A percentile compares a stretch with the other conserved stretches of the same genome.
phyloP scores from a whole-genome alignment of 2,329 filamentous ascomycete species.

The Microsporum canis region DNA sequence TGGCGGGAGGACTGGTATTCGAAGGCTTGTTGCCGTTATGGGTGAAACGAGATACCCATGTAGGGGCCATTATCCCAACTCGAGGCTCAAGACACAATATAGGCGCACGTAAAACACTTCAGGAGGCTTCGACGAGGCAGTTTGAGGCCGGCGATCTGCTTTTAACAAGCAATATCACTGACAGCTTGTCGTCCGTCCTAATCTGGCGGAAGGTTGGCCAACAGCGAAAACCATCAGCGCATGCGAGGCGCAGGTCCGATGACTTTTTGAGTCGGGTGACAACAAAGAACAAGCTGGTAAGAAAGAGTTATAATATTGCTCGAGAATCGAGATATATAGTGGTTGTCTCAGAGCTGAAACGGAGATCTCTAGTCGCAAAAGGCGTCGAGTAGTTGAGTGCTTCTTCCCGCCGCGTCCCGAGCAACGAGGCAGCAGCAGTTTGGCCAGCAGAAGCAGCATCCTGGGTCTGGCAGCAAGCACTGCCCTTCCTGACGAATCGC shows the following conservation, averaged over 20 bases:
- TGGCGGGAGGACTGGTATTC: neutral
- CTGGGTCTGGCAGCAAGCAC: neutral
- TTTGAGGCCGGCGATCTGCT: neutral
- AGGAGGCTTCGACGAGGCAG: neutral
- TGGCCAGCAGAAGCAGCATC: constrained; percentile 4
- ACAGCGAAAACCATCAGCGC: neutral
- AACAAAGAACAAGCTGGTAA: no score
- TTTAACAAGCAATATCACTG: neutral
- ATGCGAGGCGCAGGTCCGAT: neutral
- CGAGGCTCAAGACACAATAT: no score
- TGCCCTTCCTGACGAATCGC: neutral
- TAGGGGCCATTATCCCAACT: neutral
- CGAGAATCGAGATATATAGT: neutral
- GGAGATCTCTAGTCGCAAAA: neutral
- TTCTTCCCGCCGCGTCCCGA: neutral
- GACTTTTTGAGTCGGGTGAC: neutral
- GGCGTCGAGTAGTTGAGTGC: neutral
- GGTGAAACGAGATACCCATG: neutral
- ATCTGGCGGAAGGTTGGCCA: neutral
- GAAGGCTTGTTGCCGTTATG: neutral
- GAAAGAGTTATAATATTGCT: neutral
- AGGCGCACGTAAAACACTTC: neutral
- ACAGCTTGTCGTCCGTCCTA: neutral
- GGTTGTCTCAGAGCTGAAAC: neutral
- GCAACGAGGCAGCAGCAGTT: constrained; percentile 2